Evolutionary conservation across 345 rosid genomes (phyloP), one percentile per base, ranked within the genome.

Genomic region (Arabidopsis arenosa): DNA sequence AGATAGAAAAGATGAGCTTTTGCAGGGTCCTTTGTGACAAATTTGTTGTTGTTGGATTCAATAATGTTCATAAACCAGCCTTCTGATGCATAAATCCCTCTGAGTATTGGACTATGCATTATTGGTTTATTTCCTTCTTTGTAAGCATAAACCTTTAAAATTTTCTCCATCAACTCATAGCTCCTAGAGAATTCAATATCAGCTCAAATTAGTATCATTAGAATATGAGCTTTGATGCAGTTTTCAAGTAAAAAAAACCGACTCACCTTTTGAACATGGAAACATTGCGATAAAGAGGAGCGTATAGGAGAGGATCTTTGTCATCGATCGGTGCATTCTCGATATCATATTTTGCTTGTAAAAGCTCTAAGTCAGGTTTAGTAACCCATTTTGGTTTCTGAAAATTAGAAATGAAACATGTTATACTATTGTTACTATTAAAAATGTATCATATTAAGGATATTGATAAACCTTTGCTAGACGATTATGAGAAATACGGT

Each of bases 41-140:
- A 89, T 26, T 59, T 84, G 54, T 79, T 78, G 80, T 83, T 87
- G 85, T 78, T 86, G 18, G 86, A 74, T 77, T 90, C 89, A 21
- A 94, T 73, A 52, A 79, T 76, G 82, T 88, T 94, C 98, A 94
- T 92, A 80, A 94, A 94, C 98, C 98, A 94, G 56, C 98, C 98
- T 83, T 94, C 98, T 0, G 98, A 94, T 63, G 98, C 95, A 65
- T 94, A 94, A 70, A 94, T 92, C 55, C 98, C 97, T 76, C 76
- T 53, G 15, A 92, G 95, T 48, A 81, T 70, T 18, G 97, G 91
- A 62, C 17, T 77, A 67, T 94, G 97, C 47, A 94, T 56, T 59
- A 94, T 80, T 9, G 96, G 96, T 75, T 47, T 90, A 72, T 81
- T 79, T 53, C 99, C 99, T 83, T 95, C 97, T 84, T 78, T 88